Evolutionary conservation across 2,329 filamentous ascomycete species (phyloP).

Genomic region (Colletotrichum coccodes): DNA sequence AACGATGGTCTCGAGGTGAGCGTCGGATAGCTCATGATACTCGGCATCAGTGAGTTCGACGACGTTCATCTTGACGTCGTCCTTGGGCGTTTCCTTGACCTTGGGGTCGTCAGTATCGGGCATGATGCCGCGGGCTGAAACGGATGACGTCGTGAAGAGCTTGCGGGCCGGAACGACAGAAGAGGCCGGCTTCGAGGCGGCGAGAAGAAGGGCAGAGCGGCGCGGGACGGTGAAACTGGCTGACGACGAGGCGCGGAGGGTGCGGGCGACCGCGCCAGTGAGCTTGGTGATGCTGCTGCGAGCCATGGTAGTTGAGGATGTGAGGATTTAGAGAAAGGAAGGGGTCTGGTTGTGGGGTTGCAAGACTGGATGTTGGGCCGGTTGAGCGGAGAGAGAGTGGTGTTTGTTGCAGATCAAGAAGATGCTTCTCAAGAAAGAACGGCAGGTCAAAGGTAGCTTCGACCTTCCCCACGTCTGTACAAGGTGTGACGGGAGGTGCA

Average conservation of each 20-base stretch:
- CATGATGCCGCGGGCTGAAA: conserved; percentile 61
- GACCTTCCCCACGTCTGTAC: conserved; percentile 31
- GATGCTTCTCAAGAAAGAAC: not conserved
- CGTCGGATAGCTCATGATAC: conserved; percentile 83
- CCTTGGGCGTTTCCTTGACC: conserved; percentile 51
- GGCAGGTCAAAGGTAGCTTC: conserved; percentile 16
- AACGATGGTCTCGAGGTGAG: conserved; percentile 72
- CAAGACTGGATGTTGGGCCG: not conserved
- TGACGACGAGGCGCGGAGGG: conserved; percentile 40
- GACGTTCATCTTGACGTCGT: conserved; percentile 54
- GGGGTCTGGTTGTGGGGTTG: not conserved
- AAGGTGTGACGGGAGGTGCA: conserved; percentile 17
- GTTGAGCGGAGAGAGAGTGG: not conserved
- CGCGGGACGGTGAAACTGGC: conserved; percentile 34
- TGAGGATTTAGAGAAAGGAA: not conserved
- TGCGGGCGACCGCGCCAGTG: conserved; percentile 48
- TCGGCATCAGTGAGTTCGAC: conserved; percentile 74
- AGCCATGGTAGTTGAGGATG: conserved; percentile 39
- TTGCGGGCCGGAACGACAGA: conserved; percentile 36
- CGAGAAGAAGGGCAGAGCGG: conserved; percentile 5
- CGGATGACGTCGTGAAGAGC: conserved; percentile 43
- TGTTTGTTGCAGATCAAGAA: not conserved
- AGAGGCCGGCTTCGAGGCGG: conserved; percentile 30
- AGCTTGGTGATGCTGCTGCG: conserved; percentile 47
- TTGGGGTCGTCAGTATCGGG: conserved; percentile 67